These are phyloP conservation scores for Aurantiochytrium sp. DNA, from an alignment of 108 stramenopile species.

Conservation along the genomic window DNA sequence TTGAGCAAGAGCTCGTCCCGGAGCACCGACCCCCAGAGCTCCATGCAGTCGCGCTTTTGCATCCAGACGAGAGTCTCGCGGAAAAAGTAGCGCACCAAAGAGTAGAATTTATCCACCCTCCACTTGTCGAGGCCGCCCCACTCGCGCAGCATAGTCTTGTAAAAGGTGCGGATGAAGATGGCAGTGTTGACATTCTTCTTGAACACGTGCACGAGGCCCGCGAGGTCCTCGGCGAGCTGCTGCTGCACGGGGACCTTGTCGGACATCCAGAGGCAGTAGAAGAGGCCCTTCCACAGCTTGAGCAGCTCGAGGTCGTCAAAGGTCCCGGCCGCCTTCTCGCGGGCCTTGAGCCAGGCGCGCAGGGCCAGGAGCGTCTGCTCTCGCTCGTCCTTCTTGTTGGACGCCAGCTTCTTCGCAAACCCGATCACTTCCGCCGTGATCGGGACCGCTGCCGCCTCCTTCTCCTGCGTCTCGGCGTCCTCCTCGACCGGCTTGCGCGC, in stretches of 20 bases:
- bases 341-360: not conserved
- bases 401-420: constrained; percentile 17
- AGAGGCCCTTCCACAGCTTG: constrained; percentile 31
- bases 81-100: constrained; percentile 15
- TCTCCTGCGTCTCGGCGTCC: not conserved
- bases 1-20: not conserved
- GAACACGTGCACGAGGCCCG: not conserved
- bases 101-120: constrained; percentile 27
- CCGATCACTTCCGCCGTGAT: not conserved
- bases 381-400: constrained; percentile 28
- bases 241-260: constrained; percentile 26
- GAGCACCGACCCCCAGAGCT: not conserved
- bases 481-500: not conserved
- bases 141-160: constrained; percentile 30
- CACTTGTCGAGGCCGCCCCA: constrained; percentile 22
- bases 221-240: not conserved
- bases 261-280: constrained; percentile 35
- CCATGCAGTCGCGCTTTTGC: not conserved
- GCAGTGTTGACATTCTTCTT: not conserved
- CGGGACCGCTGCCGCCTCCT: not conserved
- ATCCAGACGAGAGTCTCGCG: not conserved
- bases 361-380: not conserved
- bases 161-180: not conserved
- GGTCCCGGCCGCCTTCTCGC: not conserved
- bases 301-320: not conserved